Base-by-base conservation (phyloP, 2,329 filamentous ascomycete genomes). In the Monilinia fructicola region DNA sequence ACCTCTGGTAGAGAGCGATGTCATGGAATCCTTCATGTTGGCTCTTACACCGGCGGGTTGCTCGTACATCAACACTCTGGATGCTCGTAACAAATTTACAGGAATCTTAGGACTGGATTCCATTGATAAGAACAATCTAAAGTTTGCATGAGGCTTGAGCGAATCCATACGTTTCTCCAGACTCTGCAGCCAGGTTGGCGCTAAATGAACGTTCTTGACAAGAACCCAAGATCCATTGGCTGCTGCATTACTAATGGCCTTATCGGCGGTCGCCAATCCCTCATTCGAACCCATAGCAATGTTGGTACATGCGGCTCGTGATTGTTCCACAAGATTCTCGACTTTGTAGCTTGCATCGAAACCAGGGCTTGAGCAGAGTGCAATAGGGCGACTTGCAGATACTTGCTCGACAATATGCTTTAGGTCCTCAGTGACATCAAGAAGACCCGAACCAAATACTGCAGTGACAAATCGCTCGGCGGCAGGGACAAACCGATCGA, bases 271-370 rank as follows among this genome's bases (percentile, higher is more conserved):
- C 67, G 93, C 88, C 23, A 96, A 83, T 76, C 93, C 92, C 82
- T 99, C 95, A 75, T 96, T 96, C 55, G 95, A 98, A 75, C 95
- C 95, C 95, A 99, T 99, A 73, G 96, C 96, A 76, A 99, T 97
- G 78, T 97, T 97, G 67, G 93, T 93, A 80, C 95, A 99, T 65
- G 86, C 88, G 62, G 92, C 89, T 67, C 87, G 86, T 77, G 87
- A 89, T 71, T 92, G 87, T 78, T 97, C 92, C 40, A 98, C 96
- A 64, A 99, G 84, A 69, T 89, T 92, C 78, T 99, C 95, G 68
- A 99, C 95, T 83, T 99, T 99, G 87, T 98, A 99, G 77, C 92
- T 97, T 64, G 96, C 96, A 78, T 99, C 95, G 77, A 99, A 99
- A 48, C 95, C 95, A 68, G 94, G 93, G 74, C 90, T 97, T 7